Conservation (phyloP, 179 eudicot species). For the Silene coronaria region DNA sequence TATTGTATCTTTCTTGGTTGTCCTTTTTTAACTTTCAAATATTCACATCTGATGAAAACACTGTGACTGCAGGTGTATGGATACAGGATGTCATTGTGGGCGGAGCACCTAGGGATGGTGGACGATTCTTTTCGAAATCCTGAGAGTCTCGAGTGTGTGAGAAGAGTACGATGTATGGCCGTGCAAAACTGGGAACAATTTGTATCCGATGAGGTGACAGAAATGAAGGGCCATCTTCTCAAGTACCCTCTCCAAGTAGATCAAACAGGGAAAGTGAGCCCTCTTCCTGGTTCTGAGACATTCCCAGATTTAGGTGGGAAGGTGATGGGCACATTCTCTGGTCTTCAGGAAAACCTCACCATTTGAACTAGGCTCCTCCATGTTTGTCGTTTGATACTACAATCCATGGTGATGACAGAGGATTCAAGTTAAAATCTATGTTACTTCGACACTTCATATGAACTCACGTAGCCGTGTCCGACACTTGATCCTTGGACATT, state of each 20-base stretch:
- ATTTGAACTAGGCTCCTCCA: constrained; percentile 13
- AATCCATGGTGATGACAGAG: no score
- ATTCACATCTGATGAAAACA: not conserved
- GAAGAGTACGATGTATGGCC: constrained; percentile 18
- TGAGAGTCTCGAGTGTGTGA: constrained; percentile 33
- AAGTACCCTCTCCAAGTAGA: constrained; percentile 35
- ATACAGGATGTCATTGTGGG: constrained; percentile 41
- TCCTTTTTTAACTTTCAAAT: not conserved
- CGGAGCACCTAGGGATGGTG: constrained; percentile 30
- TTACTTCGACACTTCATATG: no score
- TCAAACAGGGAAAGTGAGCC: constrained; percentile 24
- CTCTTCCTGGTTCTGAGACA: constrained; percentile 32
- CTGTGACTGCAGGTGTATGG: constrained; percentile 32
- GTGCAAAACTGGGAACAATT: constrained; percentile 36
- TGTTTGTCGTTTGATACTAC: not conserved
- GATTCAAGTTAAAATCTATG: no score
- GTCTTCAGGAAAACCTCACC: constrained; percentile 35
- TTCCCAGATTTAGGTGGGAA: constrained; percentile 38
- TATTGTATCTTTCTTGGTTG: no score
- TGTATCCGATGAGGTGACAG: constrained; percentile 31
- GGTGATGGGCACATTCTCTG: constrained; percentile 29
- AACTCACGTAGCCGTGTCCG: no score
- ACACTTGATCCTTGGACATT: no score
- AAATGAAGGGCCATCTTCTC: constrained; percentile 31
- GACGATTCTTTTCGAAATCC: constrained; percentile 29